Evolutionary conservation across 2,329 filamentous ascomycete genomes (phyloP).

Genomic region (Microdochium paspali): DNA sequence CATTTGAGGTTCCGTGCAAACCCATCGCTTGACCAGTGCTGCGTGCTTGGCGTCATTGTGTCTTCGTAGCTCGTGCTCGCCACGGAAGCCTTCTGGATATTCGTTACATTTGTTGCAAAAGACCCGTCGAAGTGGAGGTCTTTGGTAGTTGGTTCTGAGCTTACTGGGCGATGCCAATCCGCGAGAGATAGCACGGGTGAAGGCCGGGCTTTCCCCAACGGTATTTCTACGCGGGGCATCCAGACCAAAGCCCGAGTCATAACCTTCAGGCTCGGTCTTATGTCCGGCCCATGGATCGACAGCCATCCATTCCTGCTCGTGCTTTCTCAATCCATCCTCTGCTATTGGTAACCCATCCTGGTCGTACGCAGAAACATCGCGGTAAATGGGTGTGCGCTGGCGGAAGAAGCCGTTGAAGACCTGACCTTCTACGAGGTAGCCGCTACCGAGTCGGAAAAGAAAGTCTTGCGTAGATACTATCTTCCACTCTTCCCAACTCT

Average conservation of each 20-base stretch:
- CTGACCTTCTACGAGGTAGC: slow-evolving; percentile 24
- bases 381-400: slow-evolving; percentile 24
- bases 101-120: slow-evolving; percentile 72
- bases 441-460: slow-evolving; percentile 36
- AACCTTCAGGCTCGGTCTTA: slow-evolving; percentile 13
- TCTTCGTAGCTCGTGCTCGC: slow-evolving; percentile 74
- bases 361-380: slow-evolving; percentile 18
- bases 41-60: slow-evolving; percentile 54
- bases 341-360: slow-evolving; percentile 20
- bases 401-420: slow-evolving; percentile 31
- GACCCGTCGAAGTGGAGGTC: slow-evolving; percentile 58
- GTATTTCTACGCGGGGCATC: slow-evolving; percentile 31
- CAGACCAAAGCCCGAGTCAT: slow-evolving; percentile 13
- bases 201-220: slow-evolving; percentile 34
- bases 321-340: slow-evolving; percentile 23
- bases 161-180: slow-evolving; percentile 32
- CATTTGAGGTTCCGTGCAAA: slow-evolving; percentile 41
- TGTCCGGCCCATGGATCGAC: slow-evolving; percentile 27
- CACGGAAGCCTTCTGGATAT: slow-evolving; percentile 78
- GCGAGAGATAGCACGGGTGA: slow-evolving; percentile 25
- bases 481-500: slow-evolving; percentile 34
- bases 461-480: slow-evolving; percentile 40
- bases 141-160: slow-evolving; percentile 35
- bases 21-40: slow-evolving; percentile 43
- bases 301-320: slow-evolving; percentile 27